A percentile compares a stretch with the other conserved stretches of the same genome.
phyloP scores from a whole-genome alignment of 1,284 basidiomycete species.

The Ustilago trichophora region DNA sequence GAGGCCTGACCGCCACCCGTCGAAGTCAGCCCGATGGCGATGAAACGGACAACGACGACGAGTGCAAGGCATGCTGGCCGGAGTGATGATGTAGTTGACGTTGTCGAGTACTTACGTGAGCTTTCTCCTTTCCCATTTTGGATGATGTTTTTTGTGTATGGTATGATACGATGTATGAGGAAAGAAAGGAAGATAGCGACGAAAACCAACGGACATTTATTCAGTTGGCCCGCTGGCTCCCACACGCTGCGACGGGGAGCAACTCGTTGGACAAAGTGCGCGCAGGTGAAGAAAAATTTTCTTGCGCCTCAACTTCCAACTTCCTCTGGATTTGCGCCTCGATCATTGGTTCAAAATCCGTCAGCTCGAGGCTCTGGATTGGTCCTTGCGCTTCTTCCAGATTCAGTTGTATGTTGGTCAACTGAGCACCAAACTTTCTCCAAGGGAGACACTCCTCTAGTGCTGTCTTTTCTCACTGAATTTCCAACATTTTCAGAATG shows the following conservation, averaged over 20 bases:
- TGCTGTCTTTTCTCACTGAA: too few relatives aligned
- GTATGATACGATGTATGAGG: slow-evolving; percentile 51
- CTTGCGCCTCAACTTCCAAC: slow-evolving; percentile 32
- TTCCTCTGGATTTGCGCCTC: slow-evolving; percentile 26
- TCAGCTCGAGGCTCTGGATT: neutral
- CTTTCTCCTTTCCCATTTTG: slow-evolving; percentile 62
- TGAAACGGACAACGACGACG: neutral
- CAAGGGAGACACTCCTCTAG: too few relatives aligned
- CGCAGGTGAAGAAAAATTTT: slow-evolving; percentile 44
- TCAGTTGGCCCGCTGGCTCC: slow-evolving; percentile 15
- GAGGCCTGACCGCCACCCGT: too few relatives aligned
- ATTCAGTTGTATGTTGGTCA: neutral
- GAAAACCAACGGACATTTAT: slow-evolving; percentile 31
- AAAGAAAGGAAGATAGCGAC: slow-evolving; percentile 30
- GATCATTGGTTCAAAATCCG: slow-evolving; percentile 18
- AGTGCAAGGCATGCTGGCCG: neutral
- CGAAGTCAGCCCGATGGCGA: neutral
- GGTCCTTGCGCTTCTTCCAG: slow-evolving; percentile 28
- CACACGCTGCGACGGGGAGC: neutral
- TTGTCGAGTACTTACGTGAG: slow-evolving; percentile 48
- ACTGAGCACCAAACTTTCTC: neutral
- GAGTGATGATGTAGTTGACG: neutral
- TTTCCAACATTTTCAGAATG: too few relatives aligned
- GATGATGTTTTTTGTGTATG: slow-evolving; percentile 37
- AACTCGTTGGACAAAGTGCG: slow-evolving; percentile 1